Base-by-base conservation (phyloP, 768 basidiomycete species). In the Russula abietina region DNA sequence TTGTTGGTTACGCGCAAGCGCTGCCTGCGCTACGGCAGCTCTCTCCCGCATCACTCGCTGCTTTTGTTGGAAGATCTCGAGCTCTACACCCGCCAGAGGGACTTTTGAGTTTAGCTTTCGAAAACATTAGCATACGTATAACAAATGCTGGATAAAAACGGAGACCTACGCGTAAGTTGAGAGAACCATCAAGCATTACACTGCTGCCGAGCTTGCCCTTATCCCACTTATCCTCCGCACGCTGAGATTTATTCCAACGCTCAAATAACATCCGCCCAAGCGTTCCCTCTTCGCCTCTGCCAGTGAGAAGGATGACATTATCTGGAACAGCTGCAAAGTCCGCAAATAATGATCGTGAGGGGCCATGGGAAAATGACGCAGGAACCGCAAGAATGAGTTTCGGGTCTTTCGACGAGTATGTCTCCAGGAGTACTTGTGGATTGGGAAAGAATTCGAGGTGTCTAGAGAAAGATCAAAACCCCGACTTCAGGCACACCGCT, bases 331-430 rank as follows among this genome's bases (percentile, higher is more conserved):
- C 79, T 4, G 93, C 93, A 74, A 98, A 94, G 57, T 92, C 84
- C 17, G 85, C 81, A 72, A 99, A 98, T 4, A 98, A 73, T 38
- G 83, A 79, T 50, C 97, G 84, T 0, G 94, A 95, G 10, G 91
- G 88, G 2, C 96, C 96, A 69, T 98, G 90, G 0, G 93, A 95
- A 53, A 99, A 79, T 4, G 92, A 92, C 1, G 92, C 87, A 2
- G 97, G 97, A 30, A 96, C 89, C 0, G 94, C 93, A 17, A 99
- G 81, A 64, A 99, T 91, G 56, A 98, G 81, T 71, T 98, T 98
- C 0, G 97, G 93, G 61, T 91, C 85, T 66, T 88, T 87, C 2
- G 90, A 88, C 0, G 92, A 91, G 69, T 94, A 90, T 11, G 84
- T 86, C 64, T 91, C 84, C 51, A 89, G 76, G 56, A 98, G 80